Conservation (phyloP, 768 basidiomycete species). For the Trichaptum fuscoviolaceum region DNA sequence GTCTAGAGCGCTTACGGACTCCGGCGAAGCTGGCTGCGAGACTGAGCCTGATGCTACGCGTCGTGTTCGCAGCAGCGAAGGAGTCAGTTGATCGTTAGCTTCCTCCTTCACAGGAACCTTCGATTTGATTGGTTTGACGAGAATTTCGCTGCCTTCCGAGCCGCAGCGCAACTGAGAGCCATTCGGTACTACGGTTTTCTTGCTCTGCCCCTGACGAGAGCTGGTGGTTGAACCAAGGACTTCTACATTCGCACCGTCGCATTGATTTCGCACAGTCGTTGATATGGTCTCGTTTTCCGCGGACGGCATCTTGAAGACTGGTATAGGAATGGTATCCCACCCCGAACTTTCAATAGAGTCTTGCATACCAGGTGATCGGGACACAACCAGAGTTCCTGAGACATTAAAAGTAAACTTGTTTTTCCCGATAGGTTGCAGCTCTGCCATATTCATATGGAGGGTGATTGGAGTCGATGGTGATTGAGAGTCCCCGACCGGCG, state of each 20-base stretch:
- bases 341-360: conserved; percentile 26
- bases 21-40: conserved; percentile 1
- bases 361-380: conserved; percentile 31
- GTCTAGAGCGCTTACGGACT: background rate
- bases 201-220: conserved; percentile 53
- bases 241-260: conserved; percentile 48
- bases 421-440: conserved; percentile 59
- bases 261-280: conserved; percentile 56
- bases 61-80: background rate
- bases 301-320: conserved; percentile 63
- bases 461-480: conserved; percentile 63
- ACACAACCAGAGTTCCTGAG: conserved; percentile 58
- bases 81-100: background rate
- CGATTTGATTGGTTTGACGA: conserved; percentile 37
- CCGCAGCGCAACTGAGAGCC: conserved; percentile 55
- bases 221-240: conserved; percentile 58
- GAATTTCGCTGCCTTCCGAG: conserved; percentile 56
- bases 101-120: background rate
- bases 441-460: conserved; percentile 76
- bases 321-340: conserved; percentile 52
- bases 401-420: conserved; percentile 63
- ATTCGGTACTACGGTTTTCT: conserved; percentile 58
- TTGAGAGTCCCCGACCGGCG: conserved; percentile 9
- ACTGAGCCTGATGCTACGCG: background rate
- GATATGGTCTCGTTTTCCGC: conserved; percentile 58